Base-by-base conservation (phyloP, 805 yeast species). In the Pichia exigua region DNA sequence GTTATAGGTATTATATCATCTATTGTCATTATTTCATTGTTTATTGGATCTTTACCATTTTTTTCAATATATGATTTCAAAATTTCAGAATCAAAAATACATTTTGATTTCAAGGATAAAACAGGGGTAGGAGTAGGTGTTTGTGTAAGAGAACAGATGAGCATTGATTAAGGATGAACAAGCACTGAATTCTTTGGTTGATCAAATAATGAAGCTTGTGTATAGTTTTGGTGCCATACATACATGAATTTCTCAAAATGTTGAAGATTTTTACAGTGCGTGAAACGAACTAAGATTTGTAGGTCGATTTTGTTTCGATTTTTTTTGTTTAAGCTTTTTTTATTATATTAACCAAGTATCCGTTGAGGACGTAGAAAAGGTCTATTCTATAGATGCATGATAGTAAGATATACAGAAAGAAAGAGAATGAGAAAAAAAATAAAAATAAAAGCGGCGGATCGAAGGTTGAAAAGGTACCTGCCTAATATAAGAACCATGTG, bases 21-120 rank as follows among this genome's bases (percentile, higher is more conserved):
- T 1, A 64, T 59, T 0, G 73, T 56, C 54, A 90, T 67, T 2
- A 83, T 79, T 48, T 85, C 83, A 52, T 83, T 79, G 17, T 77
- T 75, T 21, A 90, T 71, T 2, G 98, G 98, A 63, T 91, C 98
- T 42, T 72, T 77, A 1, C 84, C 84, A 49, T 81, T 73, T 45
- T 85, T 79, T 8, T 76, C 62, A 12, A 91, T 72, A 61, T 86
- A 89, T 24, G 79, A 74, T 49, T 72, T 78, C 13, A 90, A 70
- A 45, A 86, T 70, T 15, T 71, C 61, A 56, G 72, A 73, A 57
- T 91, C 97, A 63, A 85, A 91, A 2, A 92, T 67, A 45, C 79
- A 71, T 11, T 86, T 85, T 50, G 90, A 82, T 54, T 71, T 78
- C 3, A 83, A 81, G 0, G 95, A 88, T 1, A 91, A 69, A 10